A percentile compares a stretch with the other conserved stretches of the same genome.
These are phyloP conservation scores for Geranium rotundifolium DNA, from an alignment of 345 rosid genomes.

Conservation along the genomic window DNA sequence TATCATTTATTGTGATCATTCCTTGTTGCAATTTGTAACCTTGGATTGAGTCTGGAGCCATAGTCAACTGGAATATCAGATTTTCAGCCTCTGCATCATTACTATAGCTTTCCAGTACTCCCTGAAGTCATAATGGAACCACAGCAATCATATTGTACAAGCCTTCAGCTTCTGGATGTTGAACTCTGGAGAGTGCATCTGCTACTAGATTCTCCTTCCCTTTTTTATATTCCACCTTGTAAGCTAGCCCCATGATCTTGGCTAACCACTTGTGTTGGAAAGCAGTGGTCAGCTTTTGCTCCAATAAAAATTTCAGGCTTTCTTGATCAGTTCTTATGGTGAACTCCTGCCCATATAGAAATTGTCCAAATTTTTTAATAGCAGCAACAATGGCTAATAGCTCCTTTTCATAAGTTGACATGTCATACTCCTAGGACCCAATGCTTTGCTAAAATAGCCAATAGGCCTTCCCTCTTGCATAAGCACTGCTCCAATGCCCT, in stretches of 20 bases:
- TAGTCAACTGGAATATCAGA: too few species aligned
- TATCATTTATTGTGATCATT: too few species aligned
- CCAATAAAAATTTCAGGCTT: background rate
- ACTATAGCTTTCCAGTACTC: background rate
- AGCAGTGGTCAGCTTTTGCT: background rate
- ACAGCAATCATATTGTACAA: background rate
- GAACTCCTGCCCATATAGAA: too few species aligned
- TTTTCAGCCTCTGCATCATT: too few species aligned
- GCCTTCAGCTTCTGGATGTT: too few species aligned
- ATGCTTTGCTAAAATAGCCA: background rate
- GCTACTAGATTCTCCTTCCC: background rate
- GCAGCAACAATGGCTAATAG: background rate
- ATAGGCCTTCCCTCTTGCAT: background rate
- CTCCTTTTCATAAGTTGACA: background rate
- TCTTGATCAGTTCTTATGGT: background rate
- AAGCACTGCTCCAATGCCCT: background rate
- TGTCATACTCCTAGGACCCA: background rate
- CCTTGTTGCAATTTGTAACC: too few species aligned
- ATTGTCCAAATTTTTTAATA: background rate
- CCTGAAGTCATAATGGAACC: background rate
- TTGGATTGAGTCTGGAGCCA: too few species aligned
- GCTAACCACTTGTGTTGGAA: background rate
- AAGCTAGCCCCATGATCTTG: conserved; percentile 5
- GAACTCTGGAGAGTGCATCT: conserved; percentile 1
- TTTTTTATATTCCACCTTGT: background rate